Percentiles rank a stretch among this genome's conserved stretches.
Conservation (phyloP, 2,329 filamentous ascomycete species). For the Dactylonectria estremocensis region DNA sequence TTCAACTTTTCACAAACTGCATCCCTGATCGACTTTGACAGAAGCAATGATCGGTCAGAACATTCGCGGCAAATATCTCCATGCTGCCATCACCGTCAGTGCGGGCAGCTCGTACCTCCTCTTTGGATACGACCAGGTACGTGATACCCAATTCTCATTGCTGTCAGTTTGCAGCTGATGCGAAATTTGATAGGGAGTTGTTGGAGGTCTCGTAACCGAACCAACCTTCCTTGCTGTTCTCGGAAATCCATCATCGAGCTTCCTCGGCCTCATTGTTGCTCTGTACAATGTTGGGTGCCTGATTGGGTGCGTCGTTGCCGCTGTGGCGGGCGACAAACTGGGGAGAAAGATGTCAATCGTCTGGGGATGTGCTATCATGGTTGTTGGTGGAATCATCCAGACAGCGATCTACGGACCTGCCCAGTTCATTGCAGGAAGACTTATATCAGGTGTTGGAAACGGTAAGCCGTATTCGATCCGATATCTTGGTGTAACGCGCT, state of each 20-base stretch:
- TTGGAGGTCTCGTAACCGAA: slow-evolving; percentile 27
- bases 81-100: slow-evolving; percentile 22
- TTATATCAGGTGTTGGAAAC: slow-evolving; percentile 3
- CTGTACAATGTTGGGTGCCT: slow-evolving; percentile 31
- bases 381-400: slow-evolving; percentile 21
- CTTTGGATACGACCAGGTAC: slow-evolving; percentile 29
- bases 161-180: not conserved
- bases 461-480: not conserved
- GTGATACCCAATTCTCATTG: not conserved
- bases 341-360: slow-evolving; percentile 23
- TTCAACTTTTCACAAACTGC: not conserved
- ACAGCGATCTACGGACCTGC: not conserved
- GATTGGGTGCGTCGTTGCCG: slow-evolving; percentile 23
- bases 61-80: slow-evolving; percentile 16
- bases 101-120: slow-evolving; percentile 30
- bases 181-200: slow-evolving; percentile 8
- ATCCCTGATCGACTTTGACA: not conserved
- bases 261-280: slow-evolving; percentile 30
- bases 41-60: slow-evolving; percentile 1
- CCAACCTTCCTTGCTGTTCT: slow-evolving; percentile 29
- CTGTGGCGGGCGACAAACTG: slow-evolving; percentile 16
- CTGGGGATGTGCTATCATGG: slow-evolving; percentile 32
- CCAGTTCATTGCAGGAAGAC: slow-evolving; percentile 3
- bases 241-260: slow-evolving; percentile 25
- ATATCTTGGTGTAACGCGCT: not conserved